Evolutionary conservation across 495 filamentous ascomycete species (phyloP).

Genomic region (Tuber calosporum): DNA sequence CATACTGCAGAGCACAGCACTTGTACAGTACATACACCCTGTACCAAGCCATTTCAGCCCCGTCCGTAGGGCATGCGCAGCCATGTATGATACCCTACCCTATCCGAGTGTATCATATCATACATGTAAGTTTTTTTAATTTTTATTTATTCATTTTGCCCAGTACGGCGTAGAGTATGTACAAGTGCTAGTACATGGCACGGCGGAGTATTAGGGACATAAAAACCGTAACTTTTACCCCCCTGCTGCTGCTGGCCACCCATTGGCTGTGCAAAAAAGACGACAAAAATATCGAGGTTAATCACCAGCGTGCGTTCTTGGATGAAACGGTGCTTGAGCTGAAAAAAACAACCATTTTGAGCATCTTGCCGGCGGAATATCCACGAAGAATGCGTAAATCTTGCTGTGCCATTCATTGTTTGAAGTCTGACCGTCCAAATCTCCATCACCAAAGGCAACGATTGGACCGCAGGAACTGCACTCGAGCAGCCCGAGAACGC

Average conservation of each 20-base stretch:
- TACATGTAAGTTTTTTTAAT: background rate
- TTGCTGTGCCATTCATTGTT: background rate
- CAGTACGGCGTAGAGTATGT: background rate
- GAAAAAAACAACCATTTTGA: background rate
- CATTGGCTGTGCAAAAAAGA: background rate
- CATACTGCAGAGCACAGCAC: no score
- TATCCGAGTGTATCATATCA: background rate
- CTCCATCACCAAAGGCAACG: background rate
- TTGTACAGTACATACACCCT: background rate
- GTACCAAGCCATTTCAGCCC: background rate
- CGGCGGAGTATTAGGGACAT: background rate
- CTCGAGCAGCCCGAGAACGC: background rate
- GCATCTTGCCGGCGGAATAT: background rate
- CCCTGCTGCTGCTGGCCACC: background rate
- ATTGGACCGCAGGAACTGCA: background rate
- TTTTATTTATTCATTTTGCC: background rate
- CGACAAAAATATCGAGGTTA: background rate
- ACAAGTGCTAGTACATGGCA: background rate
- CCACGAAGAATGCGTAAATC: background rate
- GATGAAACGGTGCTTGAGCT: background rate
- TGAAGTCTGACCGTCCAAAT: background rate
- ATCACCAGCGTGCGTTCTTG: background rate
- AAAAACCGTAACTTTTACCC: background rate
- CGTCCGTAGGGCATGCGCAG: background rate
- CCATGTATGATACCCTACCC: background rate